A percentile compares a stretch with the other conserved stretches of the same genome.
Evolutionary conservation across 441 rosid genomes (phyloP).

Genomic region (Croton laevigatus): DNA sequence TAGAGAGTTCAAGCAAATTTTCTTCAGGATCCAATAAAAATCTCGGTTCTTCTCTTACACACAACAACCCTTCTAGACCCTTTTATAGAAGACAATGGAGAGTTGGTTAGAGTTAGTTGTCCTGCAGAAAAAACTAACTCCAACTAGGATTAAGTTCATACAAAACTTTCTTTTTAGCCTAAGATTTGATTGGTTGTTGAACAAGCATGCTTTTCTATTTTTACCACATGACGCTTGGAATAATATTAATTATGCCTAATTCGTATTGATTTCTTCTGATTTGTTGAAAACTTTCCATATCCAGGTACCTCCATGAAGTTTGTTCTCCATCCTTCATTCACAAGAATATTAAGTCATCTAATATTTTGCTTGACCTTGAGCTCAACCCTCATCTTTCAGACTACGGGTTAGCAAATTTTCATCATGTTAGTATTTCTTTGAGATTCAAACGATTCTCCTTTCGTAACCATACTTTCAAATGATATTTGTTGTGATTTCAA

Average conservation of each 20-base stretch:
- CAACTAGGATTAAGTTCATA: too few species aligned
- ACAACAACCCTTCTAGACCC: too few species aligned
- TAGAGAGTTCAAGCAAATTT: too few species aligned
- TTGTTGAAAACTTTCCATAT: slow-evolving; percentile 5
- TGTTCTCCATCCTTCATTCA: slow-evolving; percentile 85
- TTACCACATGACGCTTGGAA: background rate
- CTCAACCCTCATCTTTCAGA: slow-evolving; percentile 79
- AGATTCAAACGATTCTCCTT: background rate
- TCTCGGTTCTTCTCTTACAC: too few species aligned
- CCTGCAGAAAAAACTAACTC: too few species aligned
- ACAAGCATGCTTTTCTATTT: background rate
- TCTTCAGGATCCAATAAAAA: too few species aligned
- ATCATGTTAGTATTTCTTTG: slow-evolving; percentile 44
- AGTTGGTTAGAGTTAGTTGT: too few species aligned
- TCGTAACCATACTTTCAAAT: background rate
- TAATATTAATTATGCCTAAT: background rate
- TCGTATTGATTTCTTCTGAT: background rate
- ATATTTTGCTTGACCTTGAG: slow-evolving; percentile 81
- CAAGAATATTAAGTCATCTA: slow-evolving; percentile 93
- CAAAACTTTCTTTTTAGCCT: background rate
- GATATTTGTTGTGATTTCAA: background rate
- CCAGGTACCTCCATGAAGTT: slow-evolving; percentile 89
- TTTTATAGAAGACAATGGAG: too few species aligned
- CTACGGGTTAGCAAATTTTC: slow-evolving; percentile 73
- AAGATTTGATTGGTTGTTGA: background rate